phyloP scores from a whole-genome alignment of 257 asterid species.

The Fraxinus anomala region DNA sequence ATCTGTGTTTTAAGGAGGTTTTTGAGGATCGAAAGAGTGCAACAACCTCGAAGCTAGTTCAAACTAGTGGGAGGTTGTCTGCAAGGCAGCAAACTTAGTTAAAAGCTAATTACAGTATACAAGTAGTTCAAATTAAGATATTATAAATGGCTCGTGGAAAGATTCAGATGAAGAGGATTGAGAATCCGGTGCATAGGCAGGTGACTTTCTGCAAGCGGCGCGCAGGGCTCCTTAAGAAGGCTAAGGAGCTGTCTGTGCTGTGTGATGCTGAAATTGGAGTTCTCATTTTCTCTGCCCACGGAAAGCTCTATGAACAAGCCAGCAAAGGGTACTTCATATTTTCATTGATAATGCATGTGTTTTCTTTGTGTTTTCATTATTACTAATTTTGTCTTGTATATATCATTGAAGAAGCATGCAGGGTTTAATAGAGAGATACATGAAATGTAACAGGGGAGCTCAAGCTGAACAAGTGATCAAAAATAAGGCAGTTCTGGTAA shows the following conservation, averaged over 20 bases:
- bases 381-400: not conserved
- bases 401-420: slow-evolving; percentile 61
- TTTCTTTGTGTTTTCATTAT: not conserved
- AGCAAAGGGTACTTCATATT: slow-evolving; percentile 61
- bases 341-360: too few species aligned
- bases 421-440: slow-evolving; percentile 74
- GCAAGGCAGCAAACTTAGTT: slow-evolving; percentile 6
- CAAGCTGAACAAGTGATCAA: slow-evolving; percentile 37
- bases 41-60: slow-evolving; percentile 85
- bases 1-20: slow-evolving; percentile 20
- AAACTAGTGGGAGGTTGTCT: slow-evolving; percentile 94
- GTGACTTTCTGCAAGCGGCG: slow-evolving; percentile 97
- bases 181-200: slow-evolving; percentile 89
- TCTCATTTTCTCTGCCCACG: slow-evolving; percentile 83
- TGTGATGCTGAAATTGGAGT: slow-evolving; percentile 94
- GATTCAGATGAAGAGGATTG: slow-evolving; percentile 93
- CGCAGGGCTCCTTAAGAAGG: slow-evolving; percentile 91
- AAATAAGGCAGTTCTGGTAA: slow-evolving; percentile 41
- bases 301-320: slow-evolving; percentile 86
- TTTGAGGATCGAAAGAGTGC: slow-evolving; percentile 26
- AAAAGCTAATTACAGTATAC: too few species aligned
- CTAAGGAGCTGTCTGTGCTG: slow-evolving; percentile 86
- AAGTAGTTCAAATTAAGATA: not conserved
- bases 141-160: slow-evolving; percentile 85
- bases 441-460: slow-evolving; percentile 46